Evolutionary conservation across 176 grass and related monocot species (phyloP).

Genomic region (Avena atlantica): DNA sequence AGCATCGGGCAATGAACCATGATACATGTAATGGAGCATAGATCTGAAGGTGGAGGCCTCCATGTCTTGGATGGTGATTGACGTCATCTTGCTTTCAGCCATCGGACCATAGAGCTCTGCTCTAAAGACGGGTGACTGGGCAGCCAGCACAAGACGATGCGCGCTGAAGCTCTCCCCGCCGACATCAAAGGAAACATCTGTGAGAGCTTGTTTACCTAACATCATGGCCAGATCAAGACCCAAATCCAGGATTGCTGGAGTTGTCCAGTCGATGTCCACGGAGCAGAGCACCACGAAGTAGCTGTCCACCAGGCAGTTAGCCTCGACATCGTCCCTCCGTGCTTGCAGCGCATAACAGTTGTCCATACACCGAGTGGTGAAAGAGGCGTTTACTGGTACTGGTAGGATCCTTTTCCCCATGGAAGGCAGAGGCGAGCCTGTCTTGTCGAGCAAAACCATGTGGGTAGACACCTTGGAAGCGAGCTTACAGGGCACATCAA

Average conservation of each 20-base stretch:
- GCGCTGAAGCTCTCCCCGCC: not conserved
- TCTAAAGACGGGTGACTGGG: not conserved
- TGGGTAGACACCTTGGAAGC: too few relatives aligned
- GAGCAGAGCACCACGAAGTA: constrained; percentile 6
- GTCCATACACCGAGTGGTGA: too few relatives aligned
- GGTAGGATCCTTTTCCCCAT: too few relatives aligned
- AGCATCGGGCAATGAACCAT: not conserved
- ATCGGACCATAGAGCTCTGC: not conserved
- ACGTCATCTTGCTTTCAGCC: not conserved
- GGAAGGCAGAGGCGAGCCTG: too few relatives aligned
- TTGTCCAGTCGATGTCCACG: not conserved
- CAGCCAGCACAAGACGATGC: constrained; percentile 32
- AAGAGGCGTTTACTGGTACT: too few relatives aligned
- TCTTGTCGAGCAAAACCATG: too few relatives aligned
- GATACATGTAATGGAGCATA: constrained; percentile 44
- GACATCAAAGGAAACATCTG: constrained; percentile 3
- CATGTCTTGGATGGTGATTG: constrained; percentile 16
- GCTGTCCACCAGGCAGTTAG: not conserved
- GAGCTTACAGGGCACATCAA: too few relatives aligned
- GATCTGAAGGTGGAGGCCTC: constrained; percentile 11
- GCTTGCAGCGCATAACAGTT: not conserved
- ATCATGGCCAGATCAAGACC: not conserved
- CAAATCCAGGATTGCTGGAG: not conserved
- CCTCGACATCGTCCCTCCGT: not conserved
- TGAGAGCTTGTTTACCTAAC: not conserved